A percentile compares a stretch with the other conserved stretches of the same genome.
These are phyloP conservation scores for Aspergillus luchuensis DNA, from an alignment of 2,329 filamentous ascomycete species.

Conservation along the genomic window DNA sequence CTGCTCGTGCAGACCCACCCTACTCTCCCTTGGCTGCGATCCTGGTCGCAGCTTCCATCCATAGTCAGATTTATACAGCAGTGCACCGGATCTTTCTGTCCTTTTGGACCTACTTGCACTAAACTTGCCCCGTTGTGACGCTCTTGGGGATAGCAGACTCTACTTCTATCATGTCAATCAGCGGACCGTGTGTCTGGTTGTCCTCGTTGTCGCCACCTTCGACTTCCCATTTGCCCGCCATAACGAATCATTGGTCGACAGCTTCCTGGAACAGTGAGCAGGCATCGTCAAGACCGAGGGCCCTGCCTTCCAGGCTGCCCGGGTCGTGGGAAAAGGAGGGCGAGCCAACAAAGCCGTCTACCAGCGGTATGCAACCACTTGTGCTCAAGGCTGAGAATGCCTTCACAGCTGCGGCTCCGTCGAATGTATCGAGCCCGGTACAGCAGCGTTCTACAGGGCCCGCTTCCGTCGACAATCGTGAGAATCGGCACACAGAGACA, in stretches of 20 bases:
- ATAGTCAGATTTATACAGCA: conserved; percentile 3
- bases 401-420: conserved; percentile 21
- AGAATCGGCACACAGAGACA: conserved; percentile 18
- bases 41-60: conserved; percentile 10
- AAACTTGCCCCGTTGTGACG: not conserved
- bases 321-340: conserved; percentile 26
- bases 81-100: not conserved
- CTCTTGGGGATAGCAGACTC: conserved; percentile 16
- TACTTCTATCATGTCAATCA: conserved; percentile 38
- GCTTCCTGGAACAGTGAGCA: conserved; percentile 30
- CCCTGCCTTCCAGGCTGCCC: conserved; percentile 23
- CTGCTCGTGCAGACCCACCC: conserved; percentile 32
- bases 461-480: conserved; percentile 19
- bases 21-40: conserved; percentile 22
- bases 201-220: conserved; percentile 35
- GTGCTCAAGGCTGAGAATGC: conserved; percentile 33
- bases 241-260: conserved; percentile 32
- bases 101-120: not conserved
- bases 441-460: conserved; percentile 25
- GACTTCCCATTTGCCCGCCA: conserved; percentile 33
- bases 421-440: conserved; percentile 15
- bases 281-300: conserved; percentile 24
- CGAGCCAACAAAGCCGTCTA: conserved; percentile 17
- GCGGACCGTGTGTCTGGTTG: conserved; percentile 40
- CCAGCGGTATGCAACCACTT: conserved; percentile 31